These are phyloP conservation scores for Diversispora eburnea DNA, from an alignment of 192 early-diverging fungal species.

Conservation along the genomic window DNA sequence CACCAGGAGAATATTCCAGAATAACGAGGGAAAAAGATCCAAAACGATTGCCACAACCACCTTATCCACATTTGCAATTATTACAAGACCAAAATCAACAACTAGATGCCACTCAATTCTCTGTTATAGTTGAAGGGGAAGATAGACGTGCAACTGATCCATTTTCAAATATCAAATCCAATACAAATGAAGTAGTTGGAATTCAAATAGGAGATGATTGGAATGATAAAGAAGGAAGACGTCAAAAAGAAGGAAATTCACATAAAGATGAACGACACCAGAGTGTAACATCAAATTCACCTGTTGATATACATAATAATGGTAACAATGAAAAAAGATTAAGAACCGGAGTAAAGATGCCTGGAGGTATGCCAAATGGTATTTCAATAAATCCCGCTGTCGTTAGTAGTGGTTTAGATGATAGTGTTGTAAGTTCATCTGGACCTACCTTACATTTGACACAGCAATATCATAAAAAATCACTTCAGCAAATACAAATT, in stretches of 20 bases:
- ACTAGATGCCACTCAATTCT: conserved; percentile 3
- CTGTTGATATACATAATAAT: not conserved
- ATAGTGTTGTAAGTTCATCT: conserved; percentile 5
- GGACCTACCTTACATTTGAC: conserved; percentile 9
- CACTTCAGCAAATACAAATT: conserved; percentile 5
- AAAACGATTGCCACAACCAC: conserved; percentile 15
- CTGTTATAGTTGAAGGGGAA: conserved; percentile 23
- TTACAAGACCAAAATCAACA: conserved; percentile 25
- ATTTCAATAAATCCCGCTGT: no score
- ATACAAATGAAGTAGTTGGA: not conserved
- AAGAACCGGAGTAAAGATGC: not conserved
- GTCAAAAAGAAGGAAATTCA: not conserved
- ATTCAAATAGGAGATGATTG: not conserved
- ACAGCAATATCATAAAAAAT: conserved; percentile 15
- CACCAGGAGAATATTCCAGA: conserved; percentile 14
- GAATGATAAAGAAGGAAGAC: not conserved
- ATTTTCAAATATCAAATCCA: not conserved
- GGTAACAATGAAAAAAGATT: not conserved
- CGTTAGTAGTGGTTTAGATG: no score
- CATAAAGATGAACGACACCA: not conserved
- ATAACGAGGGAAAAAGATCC: conserved; percentile 20
- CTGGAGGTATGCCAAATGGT: conserved; percentile 14
- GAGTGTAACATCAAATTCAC: not conserved
- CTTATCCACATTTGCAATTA: conserved; percentile 30
- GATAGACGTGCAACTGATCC: not conserved